Conservation (phyloP, 2,329 filamentous ascomycete genomes). For the Pseudocercospora musae region DNA sequence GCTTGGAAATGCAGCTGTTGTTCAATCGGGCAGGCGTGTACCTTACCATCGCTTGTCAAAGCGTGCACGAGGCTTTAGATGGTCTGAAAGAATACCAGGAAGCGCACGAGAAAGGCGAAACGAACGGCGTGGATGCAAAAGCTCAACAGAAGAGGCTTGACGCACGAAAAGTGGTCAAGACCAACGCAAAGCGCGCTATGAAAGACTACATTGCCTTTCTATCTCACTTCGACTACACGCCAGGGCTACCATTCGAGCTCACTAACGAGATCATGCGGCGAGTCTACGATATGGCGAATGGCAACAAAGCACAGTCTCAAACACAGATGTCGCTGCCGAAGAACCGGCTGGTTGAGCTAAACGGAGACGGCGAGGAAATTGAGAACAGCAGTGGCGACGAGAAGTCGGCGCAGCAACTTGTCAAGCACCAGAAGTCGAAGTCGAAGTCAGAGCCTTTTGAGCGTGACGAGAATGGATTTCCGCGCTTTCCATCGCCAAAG, state of each 20-base stretch:
- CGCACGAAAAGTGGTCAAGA: conserved; percentile 66
- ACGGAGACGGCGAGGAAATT: conserved; percentile 24
- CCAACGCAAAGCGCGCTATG: conserved; percentile 71
- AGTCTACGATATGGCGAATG: conserved; percentile 56
- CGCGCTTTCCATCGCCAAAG: conserved; percentile 48
- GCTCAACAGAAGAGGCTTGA: conserved; percentile 52
- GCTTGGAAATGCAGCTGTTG: conserved; percentile 69
- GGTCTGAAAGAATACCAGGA: conserved; percentile 40
- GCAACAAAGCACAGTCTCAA: conserved; percentile 30
- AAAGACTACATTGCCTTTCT: conserved; percentile 72
- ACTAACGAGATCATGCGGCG: conserved; percentile 57
- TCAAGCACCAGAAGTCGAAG: conserved; percentile 40
- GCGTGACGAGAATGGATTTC: conserved; percentile 40
- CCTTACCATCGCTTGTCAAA: conserved; percentile 65
- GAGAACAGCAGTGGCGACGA: conserved; percentile 19
- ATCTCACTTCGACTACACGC: conserved; percentile 73
- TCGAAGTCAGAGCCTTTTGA: conserved; percentile 31
- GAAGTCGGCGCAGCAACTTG: conserved; percentile 40
- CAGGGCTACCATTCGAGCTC: conserved; percentile 60
- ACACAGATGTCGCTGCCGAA: conserved; percentile 27
- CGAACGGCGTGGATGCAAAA: conserved; percentile 47
- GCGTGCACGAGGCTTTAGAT: conserved; percentile 58
- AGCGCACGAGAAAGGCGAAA: conserved; percentile 32
- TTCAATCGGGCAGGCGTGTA: conserved; percentile 75
- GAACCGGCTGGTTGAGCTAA: conserved; percentile 30